These are phyloP conservation scores for Mortierella antarctica DNA, from an alignment of 192 early-diverging fungal genomes.

Conservation along the genomic window DNA sequence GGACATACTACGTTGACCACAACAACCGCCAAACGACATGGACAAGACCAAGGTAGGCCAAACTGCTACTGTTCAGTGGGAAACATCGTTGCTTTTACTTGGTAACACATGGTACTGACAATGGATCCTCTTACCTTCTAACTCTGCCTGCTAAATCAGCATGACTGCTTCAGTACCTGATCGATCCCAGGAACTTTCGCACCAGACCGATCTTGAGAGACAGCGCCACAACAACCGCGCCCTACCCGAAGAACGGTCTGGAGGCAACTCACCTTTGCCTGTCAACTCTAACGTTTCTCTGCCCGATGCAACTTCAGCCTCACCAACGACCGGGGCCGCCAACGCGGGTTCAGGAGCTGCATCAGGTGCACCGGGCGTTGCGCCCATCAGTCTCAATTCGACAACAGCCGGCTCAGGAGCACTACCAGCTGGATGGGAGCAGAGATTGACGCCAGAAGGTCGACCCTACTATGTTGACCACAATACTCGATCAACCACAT, in stretches of 20 bases:
- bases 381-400: slow-evolving; percentile 57
- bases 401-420: slow-evolving; percentile 78
- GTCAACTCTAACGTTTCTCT: slow-evolving; percentile 13
- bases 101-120: slow-evolving; percentile 18
- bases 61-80: slow-evolving; percentile 1
- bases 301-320: slow-evolving; percentile 10
- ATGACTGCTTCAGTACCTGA: slow-evolving; percentile 46
- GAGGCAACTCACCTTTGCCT: slow-evolving; percentile 51
- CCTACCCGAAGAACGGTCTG: slow-evolving; percentile 74
- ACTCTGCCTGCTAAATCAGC: slow-evolving; percentile 10
- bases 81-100: not conserved
- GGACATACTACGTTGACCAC: slow-evolving; percentile 98
- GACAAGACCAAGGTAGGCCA: slow-evolving; percentile 65
- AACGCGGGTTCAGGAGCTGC: slow-evolving; percentile 29
- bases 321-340: slow-evolving; percentile 26
- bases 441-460: slow-evolving; percentile 81
- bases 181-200: slow-evolving; percentile 55
- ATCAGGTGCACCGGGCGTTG: slow-evolving; percentile 31
- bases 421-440: slow-evolving; percentile 87
- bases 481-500: slow-evolving; percentile 89
- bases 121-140: not conserved
- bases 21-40: slow-evolving; percentile 97
- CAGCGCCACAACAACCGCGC: slow-evolving; percentile 84
- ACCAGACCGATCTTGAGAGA: slow-evolving; percentile 80
- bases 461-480: slow-evolving; percentile 94